Evolutionary conservation across 2,329 filamentous ascomycete genomes (phyloP), one percentile per base, ranked within the genome.

Genomic region (Pestalotiopsis sp.): DNA sequence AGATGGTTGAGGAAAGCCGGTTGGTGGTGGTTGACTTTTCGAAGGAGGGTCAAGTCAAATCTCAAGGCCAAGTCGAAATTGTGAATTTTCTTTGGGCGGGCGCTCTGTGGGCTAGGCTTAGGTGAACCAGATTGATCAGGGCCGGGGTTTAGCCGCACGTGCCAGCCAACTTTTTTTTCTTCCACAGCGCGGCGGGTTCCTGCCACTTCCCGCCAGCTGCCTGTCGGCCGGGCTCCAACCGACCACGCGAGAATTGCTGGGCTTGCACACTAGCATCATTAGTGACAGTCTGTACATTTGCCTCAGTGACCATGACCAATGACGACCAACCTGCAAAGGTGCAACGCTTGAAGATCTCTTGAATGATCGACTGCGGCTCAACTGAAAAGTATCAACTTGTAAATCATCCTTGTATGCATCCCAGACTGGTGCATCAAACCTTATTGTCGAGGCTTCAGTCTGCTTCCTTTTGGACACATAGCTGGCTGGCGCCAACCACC

Each of bases 1-100:
- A 75, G 75, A 70, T 74, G 71, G 71, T 71, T 72, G 72, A 72
- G 71, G 70, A 73, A 71, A 72, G 70, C 66, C 68, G 70, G 73
- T 74, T 74, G 69, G 72, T 77, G 65, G 56, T 31, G 39, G 58
- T 74, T 74, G 73, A 56, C 52, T 66, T 66, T 58, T 56, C 25
- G 27, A 31, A 57, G 64, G 45, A 57, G 64, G 64, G 41, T 38
- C 41, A 41, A 41, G 31, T 66, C 64, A 49, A 62, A 62, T 62
- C 59, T 62, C 59, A 39, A 62, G 31, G 59, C 59, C 49, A 36
- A 20, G 23, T 49, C 41, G 45, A 66, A 66, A 66, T 64, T 64
- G 61, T 64, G 61, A 64, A 64, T 64, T 64, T 64, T 64, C 61
- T 64, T 52, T 38, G 61, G 38, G 38, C 41, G 61, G 38, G 61